Conservation (phyloP, 257 asterid species). For the Gynochthodes officinalis region DNA sequence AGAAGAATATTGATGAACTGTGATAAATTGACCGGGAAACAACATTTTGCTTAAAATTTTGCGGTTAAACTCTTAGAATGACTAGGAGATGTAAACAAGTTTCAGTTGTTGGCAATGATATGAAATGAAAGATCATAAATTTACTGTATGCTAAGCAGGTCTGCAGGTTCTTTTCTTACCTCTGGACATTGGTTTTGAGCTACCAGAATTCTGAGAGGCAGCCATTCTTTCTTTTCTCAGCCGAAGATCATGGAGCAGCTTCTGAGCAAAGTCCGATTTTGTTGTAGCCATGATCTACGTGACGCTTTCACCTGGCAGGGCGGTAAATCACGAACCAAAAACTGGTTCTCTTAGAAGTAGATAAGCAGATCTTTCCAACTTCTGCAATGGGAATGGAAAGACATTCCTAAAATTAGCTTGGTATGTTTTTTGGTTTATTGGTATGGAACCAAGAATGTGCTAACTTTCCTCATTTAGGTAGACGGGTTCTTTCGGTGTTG, state of each 20-base stretch:
- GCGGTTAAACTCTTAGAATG: not conserved
- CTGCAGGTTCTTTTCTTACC: slow-evolving; percentile 30
- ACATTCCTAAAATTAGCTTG: slow-evolving; percentile 34
- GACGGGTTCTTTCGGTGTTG: slow-evolving; percentile 31
- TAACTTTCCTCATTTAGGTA: slow-evolving; percentile 30
- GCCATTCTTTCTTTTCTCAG: slow-evolving; percentile 63
- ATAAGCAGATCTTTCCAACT: not conserved
- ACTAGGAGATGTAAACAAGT: not conserved
- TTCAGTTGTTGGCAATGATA: not conserved
- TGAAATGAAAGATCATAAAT: not conserved
- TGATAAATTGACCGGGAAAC: not conserved
- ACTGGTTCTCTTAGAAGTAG: not conserved
- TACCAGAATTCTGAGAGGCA: slow-evolving; percentile 43
- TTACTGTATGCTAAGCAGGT: no score
- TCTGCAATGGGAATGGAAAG: slow-evolving; percentile 23
- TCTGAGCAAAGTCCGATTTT: slow-evolving; percentile 82
- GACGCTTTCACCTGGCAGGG: not conserved
- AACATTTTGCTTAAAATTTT: not conserved
- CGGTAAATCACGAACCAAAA: no score
- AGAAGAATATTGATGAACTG: not conserved
- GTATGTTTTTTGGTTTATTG: slow-evolving; percentile 20
- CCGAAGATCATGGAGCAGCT: slow-evolving; percentile 78
- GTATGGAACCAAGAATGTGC: slow-evolving; percentile 20
- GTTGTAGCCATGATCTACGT: slow-evolving; percentile 46
- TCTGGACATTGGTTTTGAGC: slow-evolving; percentile 43